Evolutionary conservation across 768 basidiomycete genomes (phyloP), one percentile per base, ranked within the genome.

Genomic region (Tricholoma sp.): DNA sequence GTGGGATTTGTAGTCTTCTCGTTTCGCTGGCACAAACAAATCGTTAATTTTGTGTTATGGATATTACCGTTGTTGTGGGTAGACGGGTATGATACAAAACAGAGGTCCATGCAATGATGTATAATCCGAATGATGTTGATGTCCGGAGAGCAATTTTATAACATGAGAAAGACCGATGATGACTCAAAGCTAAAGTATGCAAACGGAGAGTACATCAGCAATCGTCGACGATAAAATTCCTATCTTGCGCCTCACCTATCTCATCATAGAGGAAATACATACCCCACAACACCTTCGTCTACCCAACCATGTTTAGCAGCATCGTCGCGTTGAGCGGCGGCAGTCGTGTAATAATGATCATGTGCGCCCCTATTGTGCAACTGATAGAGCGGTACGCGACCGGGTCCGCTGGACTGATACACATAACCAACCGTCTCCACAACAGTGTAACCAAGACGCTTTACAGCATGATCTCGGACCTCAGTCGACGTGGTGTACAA

Each of bases 301-400:
- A 55, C 47, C 60, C 63, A 65, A n/a, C 65, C 65, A 54, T 65
- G 62, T 53, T 57, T 61, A 42, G 65, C 52, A 20, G 65, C 65
- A 41, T 64, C 63, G 29, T 65, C 65, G 6, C 58, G 56, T 48
- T 65, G 61, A 10, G 45, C 15, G 6, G 63, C 57, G 12, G 65
- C 63, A 6, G 61, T 52, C 6, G 65, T 65, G 51, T 63, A 65
- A 50, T 64, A 65, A 34, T 65, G 65, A 33, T 65, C 65, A 45
- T 54, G 54, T 6, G 53, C 50, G n/a, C 50, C 51, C 28, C 28
- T 37, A 48, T 65, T 65, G 54, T 60, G 54, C 37, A 65, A 54
- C 39, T 54, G 59, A 49, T 60, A 65, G 24, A 65, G 50, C 6
- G 65, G 63, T 12, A 65, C 63, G 24, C 58, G 54, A 8, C 61